Base-by-base conservation (phyloP, 2,329 filamentous ascomycete genomes). In the Coleophoma crateriformis region DNA sequence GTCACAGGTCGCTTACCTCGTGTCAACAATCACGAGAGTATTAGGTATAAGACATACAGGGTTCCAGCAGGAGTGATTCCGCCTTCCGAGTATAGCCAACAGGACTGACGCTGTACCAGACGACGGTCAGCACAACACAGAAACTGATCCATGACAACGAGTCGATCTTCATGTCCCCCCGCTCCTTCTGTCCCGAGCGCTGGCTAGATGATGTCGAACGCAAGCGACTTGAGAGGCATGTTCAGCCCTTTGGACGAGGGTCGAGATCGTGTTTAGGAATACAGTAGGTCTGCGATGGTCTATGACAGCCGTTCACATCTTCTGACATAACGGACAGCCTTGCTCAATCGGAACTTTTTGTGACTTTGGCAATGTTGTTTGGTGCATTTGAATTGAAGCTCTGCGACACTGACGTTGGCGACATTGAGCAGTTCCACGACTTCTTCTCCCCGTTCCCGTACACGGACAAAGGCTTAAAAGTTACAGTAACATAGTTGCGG, bases 121-220 rank as follows among this genome's bases (percentile, higher is more conserved):
- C 56, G 12, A 54, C 54, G 7, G 50, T 58, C 5, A 47, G 48
- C 38, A 57, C 47, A 33, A 55, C 54, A 14, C 50, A 55, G 41
- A 49, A 45, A 39, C 33, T 55, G 13, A 56, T 35, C 19, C 56
- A 58, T 37, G 27, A 52, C 17, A 55, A 55, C 32, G 14, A 42
- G 4, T 45, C 50, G 14, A 50, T 58, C 41, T 58, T 56, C 44
- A 46, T 48, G 7, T 41, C 19, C n/a, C 54, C 56, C 20, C n/a
- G 35, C 15, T 38, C 38, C 13, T 58, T 58, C 44, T 11, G 43
- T 10, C 56, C 56, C 10, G 52, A 54, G 10, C 46, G 56, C 10
- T 58, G 54, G 54, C 38, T 53, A 11, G 42, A 50, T 40, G 45
- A 38, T 7, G 8, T 19, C 2, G 50, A 52, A 10, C 15, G 51